phyloP scores from a whole-genome alignment of 208 protist genomes.

The Jaenimonas drosophilae region DNA sequence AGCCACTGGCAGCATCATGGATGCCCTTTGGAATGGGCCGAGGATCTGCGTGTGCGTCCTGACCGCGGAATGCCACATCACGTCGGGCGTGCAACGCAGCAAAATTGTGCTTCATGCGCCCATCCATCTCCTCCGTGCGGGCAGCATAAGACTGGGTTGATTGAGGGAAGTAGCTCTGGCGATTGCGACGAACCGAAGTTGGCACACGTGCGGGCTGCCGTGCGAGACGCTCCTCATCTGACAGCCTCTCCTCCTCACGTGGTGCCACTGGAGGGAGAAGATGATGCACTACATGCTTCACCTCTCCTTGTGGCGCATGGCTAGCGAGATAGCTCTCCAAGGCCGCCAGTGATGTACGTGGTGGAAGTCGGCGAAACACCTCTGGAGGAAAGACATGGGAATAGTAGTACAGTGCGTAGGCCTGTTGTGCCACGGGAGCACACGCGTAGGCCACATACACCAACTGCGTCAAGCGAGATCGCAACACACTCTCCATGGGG shows the following conservation, averaged over 20 bases:
- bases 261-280: background rate
- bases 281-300: background rate
- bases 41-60: constrained; percentile 55
- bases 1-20: constrained; percentile 76
- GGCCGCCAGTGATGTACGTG: constrained; percentile 1
- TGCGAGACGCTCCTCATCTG: constrained; percentile 10
- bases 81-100: constrained; percentile 10
- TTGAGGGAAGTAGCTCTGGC: constrained; percentile 13
- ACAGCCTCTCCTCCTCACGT: background rate
- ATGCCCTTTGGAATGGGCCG: constrained; percentile 66
- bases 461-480: constrained; percentile 17
- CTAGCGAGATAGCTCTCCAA: too few species aligned
- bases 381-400: constrained; percentile 57
- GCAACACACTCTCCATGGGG: too few species aligned
- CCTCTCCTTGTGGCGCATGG: too few species aligned
- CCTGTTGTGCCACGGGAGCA: constrained; percentile 11
- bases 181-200: constrained; percentile 11
- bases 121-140: constrained; percentile 45
- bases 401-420: constrained; percentile 32
- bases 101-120: constrained; percentile 28
- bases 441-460: constrained; percentile 36
- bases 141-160: constrained; percentile 14
- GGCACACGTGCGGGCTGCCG: background rate
- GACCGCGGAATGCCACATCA: constrained; percentile 14
- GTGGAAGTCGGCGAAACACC: constrained; percentile 22